These are phyloP conservation scores for Urostyla sp. DNA, from an alignment of 73 alveolate species.

Conservation along the genomic window DNA sequence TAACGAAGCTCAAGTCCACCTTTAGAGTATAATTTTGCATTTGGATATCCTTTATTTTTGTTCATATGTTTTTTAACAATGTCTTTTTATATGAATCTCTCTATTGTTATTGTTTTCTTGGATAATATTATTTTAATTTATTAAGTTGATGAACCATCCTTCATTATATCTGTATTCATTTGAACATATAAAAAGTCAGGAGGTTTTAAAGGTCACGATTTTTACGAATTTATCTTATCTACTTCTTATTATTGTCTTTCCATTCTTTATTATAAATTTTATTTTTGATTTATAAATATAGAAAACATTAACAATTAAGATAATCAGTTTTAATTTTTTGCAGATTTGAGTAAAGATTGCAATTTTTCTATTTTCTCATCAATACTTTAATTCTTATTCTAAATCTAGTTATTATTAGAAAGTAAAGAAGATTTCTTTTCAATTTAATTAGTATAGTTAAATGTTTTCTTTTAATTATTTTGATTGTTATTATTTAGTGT, in stretches of 20 bases:
- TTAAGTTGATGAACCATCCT: not conserved
- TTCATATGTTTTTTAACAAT: conserved; percentile 14
- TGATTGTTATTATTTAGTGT: too few relatives aligned
- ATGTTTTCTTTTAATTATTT: too few relatives aligned
- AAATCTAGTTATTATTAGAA: too few relatives aligned
- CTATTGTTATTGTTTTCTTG: not conserved
- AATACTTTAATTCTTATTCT: too few relatives aligned
- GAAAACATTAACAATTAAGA: not conserved
- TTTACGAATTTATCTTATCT: too few relatives aligned
- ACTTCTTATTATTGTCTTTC: too few relatives aligned
- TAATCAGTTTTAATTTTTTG: not conserved
- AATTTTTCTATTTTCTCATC: conserved; percentile 53
- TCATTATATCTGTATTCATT: conserved; percentile 2
- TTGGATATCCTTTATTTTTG: conserved; percentile 6
- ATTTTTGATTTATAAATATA: too few relatives aligned
- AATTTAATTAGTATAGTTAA: too few relatives aligned
- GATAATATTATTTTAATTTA: conserved; percentile 12
- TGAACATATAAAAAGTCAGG: conserved; percentile 7
- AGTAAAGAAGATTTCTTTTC: too few relatives aligned
- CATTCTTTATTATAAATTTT: not conserved
- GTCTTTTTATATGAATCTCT: conserved; percentile 21
- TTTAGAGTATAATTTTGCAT: conserved; percentile 32
- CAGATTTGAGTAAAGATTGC: conserved; percentile 20
- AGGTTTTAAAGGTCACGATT: conserved; percentile 12
- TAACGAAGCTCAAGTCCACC: conserved; percentile 47